phyloP scores from a whole-genome alignment of 371 early-diverging fungal species.

The Apophysomyces variabilis region DNA sequence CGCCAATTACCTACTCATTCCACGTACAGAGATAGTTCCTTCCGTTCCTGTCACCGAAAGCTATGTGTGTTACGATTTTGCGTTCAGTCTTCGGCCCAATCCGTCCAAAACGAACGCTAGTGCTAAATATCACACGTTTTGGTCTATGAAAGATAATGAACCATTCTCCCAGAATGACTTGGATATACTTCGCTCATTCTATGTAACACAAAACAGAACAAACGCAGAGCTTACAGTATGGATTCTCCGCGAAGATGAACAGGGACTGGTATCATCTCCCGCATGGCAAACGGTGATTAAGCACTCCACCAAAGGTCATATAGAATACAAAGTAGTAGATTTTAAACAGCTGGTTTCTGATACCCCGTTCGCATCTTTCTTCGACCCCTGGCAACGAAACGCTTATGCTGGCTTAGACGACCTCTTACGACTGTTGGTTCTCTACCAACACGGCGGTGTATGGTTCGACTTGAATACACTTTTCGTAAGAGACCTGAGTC shows the following conservation, averaged over 20 bases:
- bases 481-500: constrained; percentile 50
- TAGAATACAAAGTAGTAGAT: constrained; percentile 23
- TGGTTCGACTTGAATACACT: constrained; percentile 55
- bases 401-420: constrained; percentile 15
- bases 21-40: constrained; percentile 34
- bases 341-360: constrained; percentile 10
- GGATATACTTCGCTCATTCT: constrained; percentile 46
- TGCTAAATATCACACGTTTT: constrained; percentile 18
- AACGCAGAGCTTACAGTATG: constrained; percentile 43
- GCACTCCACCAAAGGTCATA: constrained; percentile 14
- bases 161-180: constrained; percentile 41
- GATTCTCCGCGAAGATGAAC: constrained; percentile 38
- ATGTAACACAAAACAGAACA: constrained; percentile 45
- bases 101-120: constrained; percentile 10
- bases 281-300: constrained; percentile 25
- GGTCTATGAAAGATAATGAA: constrained; percentile 26
- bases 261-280: constrained; percentile 16
- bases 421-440: constrained; percentile 38
- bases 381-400: background rate
- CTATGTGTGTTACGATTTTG: constrained; percentile 55
- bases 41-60: constrained; percentile 47
- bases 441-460: constrained; percentile 51
- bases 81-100: constrained; percentile 24
- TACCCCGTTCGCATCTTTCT: constrained; percentile 27
- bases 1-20: constrained; percentile 1